A percentile compares a stretch with the other conserved stretches of the same genome.
Evolutionary conservation across 768 basidiomycete genomes (phyloP).

Genomic region (Boletus coccyginus): DNA sequence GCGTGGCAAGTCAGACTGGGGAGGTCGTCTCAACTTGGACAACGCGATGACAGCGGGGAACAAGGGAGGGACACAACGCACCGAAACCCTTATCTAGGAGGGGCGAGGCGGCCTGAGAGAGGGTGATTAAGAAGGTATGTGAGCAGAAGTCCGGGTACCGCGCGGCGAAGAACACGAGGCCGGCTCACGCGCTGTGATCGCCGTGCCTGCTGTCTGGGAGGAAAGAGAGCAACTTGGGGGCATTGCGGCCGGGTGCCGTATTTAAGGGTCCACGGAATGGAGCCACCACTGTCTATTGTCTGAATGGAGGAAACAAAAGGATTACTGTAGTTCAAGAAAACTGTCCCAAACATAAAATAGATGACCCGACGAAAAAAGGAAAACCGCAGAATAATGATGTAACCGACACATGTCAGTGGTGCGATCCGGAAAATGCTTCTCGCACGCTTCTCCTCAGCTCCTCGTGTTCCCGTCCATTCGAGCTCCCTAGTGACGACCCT

Average conservation of each 20-base stretch:
- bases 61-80: not conserved
- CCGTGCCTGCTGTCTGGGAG: not conserved
- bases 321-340: conserved; percentile 5
- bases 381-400: not conserved
- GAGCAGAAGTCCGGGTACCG: conserved; percentile 4
- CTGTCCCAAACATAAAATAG: not conserved
- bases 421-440: conserved; percentile 73
- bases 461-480: conserved; percentile 63
- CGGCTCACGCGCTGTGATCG: conserved; percentile 4
- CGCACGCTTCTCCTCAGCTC: conserved; percentile 79
- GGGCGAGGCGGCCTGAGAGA: not conserved
- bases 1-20: not conserved
- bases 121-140: not conserved
- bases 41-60: not conserved
- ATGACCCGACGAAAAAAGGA: not conserved
- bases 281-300: not conserved
- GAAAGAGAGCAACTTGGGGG: too few relatives aligned
- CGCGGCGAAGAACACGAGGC: conserved; percentile 22
- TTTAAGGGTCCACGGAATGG: not conserved
- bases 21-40: not conserved
- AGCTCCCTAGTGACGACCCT: conserved; percentile 65
- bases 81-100: conserved; percentile 12
- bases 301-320: not conserved
- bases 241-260: not conserved
- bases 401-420: conserved; percentile 27